These are phyloP conservation scores for Talaromyces thailandensis DNA, from an alignment of 495 filamentous ascomycete species.

Conservation along the genomic window DNA sequence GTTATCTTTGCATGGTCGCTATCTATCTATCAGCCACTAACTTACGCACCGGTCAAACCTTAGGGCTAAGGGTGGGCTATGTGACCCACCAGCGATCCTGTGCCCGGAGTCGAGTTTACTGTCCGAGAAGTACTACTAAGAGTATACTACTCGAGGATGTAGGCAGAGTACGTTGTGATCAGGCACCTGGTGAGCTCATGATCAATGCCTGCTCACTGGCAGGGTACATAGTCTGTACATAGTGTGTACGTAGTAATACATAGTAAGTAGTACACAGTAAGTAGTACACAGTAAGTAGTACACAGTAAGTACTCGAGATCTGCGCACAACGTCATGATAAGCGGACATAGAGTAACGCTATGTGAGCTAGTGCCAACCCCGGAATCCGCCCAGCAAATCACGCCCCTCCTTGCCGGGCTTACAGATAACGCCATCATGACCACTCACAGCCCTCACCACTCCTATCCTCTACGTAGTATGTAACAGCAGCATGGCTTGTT, in stretches of 20 bases:
- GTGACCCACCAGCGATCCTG: neutral
- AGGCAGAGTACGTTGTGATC: no score
- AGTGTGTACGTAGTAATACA: neutral
- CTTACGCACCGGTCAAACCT: no score
- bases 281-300: neutral
- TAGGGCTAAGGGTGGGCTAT: no score
- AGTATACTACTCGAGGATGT: no score
- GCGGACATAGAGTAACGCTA: neutral
- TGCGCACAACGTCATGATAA: neutral
- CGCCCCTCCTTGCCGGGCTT: neutral
- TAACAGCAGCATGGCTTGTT: neutral
- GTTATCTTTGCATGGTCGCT: neutral
- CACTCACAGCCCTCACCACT: neutral
- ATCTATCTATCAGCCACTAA: neutral
- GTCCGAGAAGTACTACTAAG: neutral
- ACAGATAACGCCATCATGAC: constrained; percentile 1
- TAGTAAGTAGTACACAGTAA: no score
- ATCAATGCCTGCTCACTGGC: no score
- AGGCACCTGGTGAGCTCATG: no score
- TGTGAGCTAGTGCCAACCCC: neutral
- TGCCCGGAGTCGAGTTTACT: no score
- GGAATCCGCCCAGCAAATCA: neutral
- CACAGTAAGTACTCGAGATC: neutral
- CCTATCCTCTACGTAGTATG: neutral
- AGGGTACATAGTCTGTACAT: no score